Percentiles rank a stretch among this genome's conserved stretches.
phyloP scores from a whole-genome alignment of 2,329 filamentous ascomycete species.

The Fusarium succisae region DNA sequence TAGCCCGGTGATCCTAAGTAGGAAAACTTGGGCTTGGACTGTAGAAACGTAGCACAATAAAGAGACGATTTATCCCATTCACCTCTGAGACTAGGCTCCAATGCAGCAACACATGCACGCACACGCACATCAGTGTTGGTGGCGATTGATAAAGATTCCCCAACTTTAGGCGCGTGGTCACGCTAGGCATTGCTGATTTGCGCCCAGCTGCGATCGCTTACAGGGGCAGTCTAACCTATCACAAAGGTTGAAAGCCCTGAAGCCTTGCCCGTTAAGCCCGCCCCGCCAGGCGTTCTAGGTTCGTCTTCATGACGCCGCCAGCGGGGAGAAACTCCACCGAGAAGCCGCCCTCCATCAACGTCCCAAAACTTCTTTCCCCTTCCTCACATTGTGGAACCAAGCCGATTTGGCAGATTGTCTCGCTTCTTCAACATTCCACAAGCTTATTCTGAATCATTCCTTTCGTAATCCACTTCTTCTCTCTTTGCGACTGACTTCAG shows the following conservation, averaged over 20 bases:
- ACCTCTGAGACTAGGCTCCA: not conserved
- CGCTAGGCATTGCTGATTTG: slow-evolving; percentile 38
- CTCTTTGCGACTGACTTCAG: slow-evolving; percentile 18
- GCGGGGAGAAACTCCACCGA: slow-evolving; percentile 41
- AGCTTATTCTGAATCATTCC: slow-evolving; percentile 3
- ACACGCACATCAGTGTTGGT: not conserved
- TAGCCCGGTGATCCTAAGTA: not conserved
- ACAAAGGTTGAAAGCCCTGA: slow-evolving; percentile 22
- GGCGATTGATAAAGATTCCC: slow-evolving; percentile 38
- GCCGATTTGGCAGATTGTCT: slow-evolving; percentile 21
- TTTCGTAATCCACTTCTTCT: not conserved
- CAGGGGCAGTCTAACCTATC: slow-evolving; percentile 27
- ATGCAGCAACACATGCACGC: not conserved
- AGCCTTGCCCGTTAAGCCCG: slow-evolving; percentile 18
- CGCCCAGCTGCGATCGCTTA: slow-evolving; percentile 12
- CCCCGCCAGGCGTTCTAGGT: slow-evolving; percentile 3
- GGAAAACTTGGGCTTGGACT: not conserved
- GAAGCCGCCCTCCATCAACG: slow-evolving; percentile 27
- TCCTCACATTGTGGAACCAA: slow-evolving; percentile 37
- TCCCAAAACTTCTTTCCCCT: slow-evolving; percentile 40
- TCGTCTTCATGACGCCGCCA: slow-evolving; percentile 37
- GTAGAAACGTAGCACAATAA: too few relatives aligned
- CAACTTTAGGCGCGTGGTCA: slow-evolving; percentile 28
- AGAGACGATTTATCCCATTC: not conserved
- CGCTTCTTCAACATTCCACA: slow-evolving; percentile 13